These are phyloP conservation scores for Alternaria gaisen DNA, from an alignment of 2,329 filamentous ascomycete species.

Conservation along the genomic window DNA sequence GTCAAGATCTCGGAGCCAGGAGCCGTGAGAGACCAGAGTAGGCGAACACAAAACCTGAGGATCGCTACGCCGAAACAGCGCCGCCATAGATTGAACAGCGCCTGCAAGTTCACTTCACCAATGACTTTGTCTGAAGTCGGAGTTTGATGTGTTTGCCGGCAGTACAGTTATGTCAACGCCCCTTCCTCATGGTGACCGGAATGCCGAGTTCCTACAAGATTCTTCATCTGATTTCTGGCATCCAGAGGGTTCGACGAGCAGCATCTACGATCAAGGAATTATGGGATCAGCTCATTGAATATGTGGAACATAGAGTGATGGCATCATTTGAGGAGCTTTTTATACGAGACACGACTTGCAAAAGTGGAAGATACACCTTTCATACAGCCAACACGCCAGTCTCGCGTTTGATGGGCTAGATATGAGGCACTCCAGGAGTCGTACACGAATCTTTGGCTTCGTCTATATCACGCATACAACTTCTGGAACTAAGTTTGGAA, in stretches of 20 bases:
- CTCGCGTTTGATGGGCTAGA: no score
- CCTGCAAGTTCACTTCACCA: no score
- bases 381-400: neutral
- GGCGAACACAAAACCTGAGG: neutral
- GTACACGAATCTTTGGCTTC: neutral
- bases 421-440: neutral
- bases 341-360: neutral
- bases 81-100: neutral
- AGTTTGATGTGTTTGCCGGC: rapidly evolving
- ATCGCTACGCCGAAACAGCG: neutral
- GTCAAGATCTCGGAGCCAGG: neutral
- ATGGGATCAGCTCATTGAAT: neutral
- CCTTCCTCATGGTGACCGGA: neutral
- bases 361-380: neutral
- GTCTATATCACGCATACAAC: neutral
- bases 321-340: neutral
- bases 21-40: neutral
- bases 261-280: neutral
- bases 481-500: neutral
- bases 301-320: no score
- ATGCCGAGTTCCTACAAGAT: neutral
- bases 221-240: neutral
- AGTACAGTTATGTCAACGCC: neutral
- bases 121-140: neutral
- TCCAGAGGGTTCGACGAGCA: neutral